Evolutionary conservation across 257 asterid genomes (phyloP), one percentile per base, ranked within the genome.

Genomic region (Anisodus tanguticus): DNA sequence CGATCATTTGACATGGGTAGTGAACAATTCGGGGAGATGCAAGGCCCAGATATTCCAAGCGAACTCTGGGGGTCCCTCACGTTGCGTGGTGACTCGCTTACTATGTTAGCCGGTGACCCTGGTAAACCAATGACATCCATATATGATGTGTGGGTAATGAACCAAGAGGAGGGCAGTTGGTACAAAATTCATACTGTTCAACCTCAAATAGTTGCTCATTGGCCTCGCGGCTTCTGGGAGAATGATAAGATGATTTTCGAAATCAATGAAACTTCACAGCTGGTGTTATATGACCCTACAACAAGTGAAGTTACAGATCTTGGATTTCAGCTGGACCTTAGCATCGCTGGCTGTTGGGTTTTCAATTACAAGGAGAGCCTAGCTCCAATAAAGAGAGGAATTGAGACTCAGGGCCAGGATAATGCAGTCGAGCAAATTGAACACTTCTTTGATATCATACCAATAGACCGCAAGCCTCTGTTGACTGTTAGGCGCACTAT

Each of bases 311-410:
- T 16, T 16, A 58, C 10, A 2, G 3, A 58, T 17, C 64, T 58
- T 58, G 26, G 26, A 16, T 58, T 58, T 58, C 26, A 17, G 64
- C 9, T 17, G 64, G 9, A 58, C 64, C 26, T 6, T 16, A 58
- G 9, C 60, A 53, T 10, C 31, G 31, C 51, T 49, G 78, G 43
- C 49, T 54, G 78, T 85, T 64, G 11, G 63, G 31, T 81, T 72
- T 16, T 70, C 63, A 55, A 43, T 83, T 83, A 31, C 60, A 12
- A 55, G 60, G 60, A 55, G 60, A 55, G n/a, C 8, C 8, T 13
- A 55, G n/a, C 16, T 55, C 41, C 10, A 4, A 79, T 63, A 3
- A 19, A 79, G 26, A 45, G 35, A 45, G 8, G 35, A 16, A 41
- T 6, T 68, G 10, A 22, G 6, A 2, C 1, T 12, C 19, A 55